Conservation (phyloP, 139 green algal species). For the Yamagishiella unicocca region DNA sequence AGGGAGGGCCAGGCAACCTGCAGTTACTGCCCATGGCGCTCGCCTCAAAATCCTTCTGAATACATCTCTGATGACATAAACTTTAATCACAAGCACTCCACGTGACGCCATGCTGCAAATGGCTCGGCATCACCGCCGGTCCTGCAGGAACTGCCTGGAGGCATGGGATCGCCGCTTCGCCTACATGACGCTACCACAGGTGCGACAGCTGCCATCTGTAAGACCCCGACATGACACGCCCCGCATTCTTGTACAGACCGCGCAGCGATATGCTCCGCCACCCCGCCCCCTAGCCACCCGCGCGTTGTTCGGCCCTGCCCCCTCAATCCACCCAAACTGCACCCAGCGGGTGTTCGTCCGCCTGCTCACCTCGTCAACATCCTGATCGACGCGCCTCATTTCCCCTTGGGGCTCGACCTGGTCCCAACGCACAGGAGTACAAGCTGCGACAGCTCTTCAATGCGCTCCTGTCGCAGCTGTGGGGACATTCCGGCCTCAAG, state of each 20-base stretch:
- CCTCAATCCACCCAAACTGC: too few relatives aligned
- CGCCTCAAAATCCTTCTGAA: not conserved
- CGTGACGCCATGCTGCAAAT: too few relatives aligned
- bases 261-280: not conserved
- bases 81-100: too few relatives aligned
- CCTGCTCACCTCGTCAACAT: too few relatives aligned
- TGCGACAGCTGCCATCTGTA: not conserved
- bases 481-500: conserved; percentile 11
- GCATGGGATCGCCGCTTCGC: conserved; percentile 14
- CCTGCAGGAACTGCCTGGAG: conserved; percentile 28
- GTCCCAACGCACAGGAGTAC: conserved; percentile 1
- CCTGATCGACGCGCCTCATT: too few relatives aligned
- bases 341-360: too few relatives aligned
- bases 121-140: too few relatives aligned
- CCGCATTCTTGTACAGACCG: not conserved
- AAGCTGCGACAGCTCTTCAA: conserved; percentile 43
- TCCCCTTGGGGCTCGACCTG: not conserved
- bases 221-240: not conserved
- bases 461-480: conserved; percentile 29
- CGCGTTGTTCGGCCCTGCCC: too few relatives aligned
- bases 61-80: not conserved
- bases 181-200: conserved; percentile 25
- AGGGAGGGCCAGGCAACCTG: not conserved
- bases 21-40: not conserved
- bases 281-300: not conserved